phyloP scores from a whole-genome alignment of 176 grass and related monocot species.

The Musa schizocarpa region DNA sequence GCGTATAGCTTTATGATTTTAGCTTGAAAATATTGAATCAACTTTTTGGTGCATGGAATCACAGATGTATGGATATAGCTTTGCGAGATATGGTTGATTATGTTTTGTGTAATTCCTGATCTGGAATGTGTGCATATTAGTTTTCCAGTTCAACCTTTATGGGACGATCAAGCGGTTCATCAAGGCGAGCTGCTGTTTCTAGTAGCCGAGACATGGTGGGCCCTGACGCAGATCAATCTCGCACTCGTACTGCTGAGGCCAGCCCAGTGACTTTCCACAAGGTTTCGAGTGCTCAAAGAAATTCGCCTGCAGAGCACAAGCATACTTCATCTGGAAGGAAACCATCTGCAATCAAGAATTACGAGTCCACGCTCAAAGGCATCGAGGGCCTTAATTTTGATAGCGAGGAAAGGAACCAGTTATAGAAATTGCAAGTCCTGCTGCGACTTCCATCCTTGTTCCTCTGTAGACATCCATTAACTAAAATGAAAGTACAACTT shows the following conservation, averaged over 20 bases:
- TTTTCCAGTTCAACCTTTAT: slow-evolving; percentile 57
- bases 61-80: background rate
- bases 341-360: slow-evolving; percentile 45
- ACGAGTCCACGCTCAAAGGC: slow-evolving; percentile 60
- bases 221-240: slow-evolving; percentile 20
- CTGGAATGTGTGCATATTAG: slow-evolving; percentile 38
- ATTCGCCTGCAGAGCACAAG: slow-evolving; percentile 36
- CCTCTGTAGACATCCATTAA: background rate
- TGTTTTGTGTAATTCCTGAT: slow-evolving; percentile 37
- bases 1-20: background rate
- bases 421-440: background rate
- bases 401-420: background rate
- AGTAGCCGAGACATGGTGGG: slow-evolving; percentile 25
- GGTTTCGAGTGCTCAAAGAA: slow-evolving; percentile 28
- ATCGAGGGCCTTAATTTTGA: slow-evolving; percentile 68
- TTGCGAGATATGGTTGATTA: background rate
- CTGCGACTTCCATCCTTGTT: background rate
- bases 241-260: slow-evolving; percentile 34
- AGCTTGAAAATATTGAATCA: background rate
- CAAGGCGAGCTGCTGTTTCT: slow-evolving; percentile 68
- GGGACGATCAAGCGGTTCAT: slow-evolving; percentile 60
- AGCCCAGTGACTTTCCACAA: slow-evolving; percentile 41
- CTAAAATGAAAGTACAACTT: background rate
- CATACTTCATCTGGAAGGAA: slow-evolving; percentile 37
- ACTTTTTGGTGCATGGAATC: background rate